Evolutionary conservation across 768 basidiomycete species (phyloP), one percentile per base, ranked within the genome.

Genomic region (Lyophyllum shimeji): DNA sequence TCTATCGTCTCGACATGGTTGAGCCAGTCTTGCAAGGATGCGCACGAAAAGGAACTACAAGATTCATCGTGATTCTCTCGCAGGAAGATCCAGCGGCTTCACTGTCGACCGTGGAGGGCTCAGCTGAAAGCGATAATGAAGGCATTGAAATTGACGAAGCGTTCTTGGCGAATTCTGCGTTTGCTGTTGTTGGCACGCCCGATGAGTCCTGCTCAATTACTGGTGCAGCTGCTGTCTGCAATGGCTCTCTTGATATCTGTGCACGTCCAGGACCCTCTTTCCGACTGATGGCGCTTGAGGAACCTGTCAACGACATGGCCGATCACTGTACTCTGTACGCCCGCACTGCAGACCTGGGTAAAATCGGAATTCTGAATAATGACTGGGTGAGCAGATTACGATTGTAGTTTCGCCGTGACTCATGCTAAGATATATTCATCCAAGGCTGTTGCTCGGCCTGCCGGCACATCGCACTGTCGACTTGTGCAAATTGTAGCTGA

Each of bases 21-120:
- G 81, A 87, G 56, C 91, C 93, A 9, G 84, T 87, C 21, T 71
- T 77, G n/a, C 92, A 94, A 72, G 93, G 93, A 27, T 71, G 76
- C 58, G 75, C 80, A 13, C 65, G 73, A 33, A 69, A 68, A 27
- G 77, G 76, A 12, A 52, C 60, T 18, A 92, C 91, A 0, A 76
- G 70, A 45, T 69, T 93, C 48, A 71, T 86, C 48, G 64, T 88
- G 13, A 69, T 79, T 1, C 70, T 72, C 23, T 66, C 67, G 20
- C 61, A 70, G 53, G 52, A 59, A 13, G 58, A 57, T 52, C 46
- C 44, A 12, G n/a, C 18, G 34, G 54, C 27, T 42, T 9, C 56
- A 50, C 29, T 56, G 1, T 60, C 70, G 20, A 62, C 64, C 15
- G 56, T 48, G 21, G 63, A 59, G 31, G 54, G 45, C 17, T 46